A percentile compares a stretch with the other conserved stretches of the same genome.
phyloP scores from a whole-genome alignment of 495 filamentous ascomycete genomes.

The Aspergillus nidulans region DNA sequence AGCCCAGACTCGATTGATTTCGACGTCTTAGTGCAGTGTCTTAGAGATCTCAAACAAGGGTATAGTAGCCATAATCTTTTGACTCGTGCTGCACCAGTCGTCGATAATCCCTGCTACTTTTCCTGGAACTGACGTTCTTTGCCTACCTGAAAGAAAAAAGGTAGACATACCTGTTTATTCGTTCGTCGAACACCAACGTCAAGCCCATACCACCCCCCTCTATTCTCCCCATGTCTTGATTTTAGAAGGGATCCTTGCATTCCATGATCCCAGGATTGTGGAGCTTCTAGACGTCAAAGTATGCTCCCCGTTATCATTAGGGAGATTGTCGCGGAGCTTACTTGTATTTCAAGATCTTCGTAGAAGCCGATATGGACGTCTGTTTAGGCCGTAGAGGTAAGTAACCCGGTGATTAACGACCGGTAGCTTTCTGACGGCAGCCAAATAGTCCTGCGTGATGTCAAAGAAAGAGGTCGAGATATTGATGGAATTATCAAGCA shows the following conservation, averaged over 20 bases:
- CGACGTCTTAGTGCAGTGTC: constrained; percentile 74
- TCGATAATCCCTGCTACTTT: neutral
- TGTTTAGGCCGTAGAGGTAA: constrained; percentile 88
- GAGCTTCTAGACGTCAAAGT: constrained; percentile 90
- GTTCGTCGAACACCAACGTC: constrained; percentile 83
- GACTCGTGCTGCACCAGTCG: neutral
- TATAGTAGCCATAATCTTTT: constrained; percentile 36
- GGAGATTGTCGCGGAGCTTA: neutral
- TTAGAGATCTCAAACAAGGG: constrained; percentile 87
- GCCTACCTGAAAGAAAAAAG: constrained; percentile 62
- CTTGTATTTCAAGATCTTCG: constrained; percentile 62
- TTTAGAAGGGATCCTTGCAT: constrained; percentile 90
- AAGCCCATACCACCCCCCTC: constrained; percentile 73
- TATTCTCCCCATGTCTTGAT: constrained; percentile 97
- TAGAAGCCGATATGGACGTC: constrained; percentile 91
- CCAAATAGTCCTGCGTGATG: constrained; percentile 73
- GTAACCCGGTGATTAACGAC: constrained; percentile 19
- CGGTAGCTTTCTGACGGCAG: constrained; percentile 5
- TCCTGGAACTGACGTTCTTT: constrained; percentile 1
- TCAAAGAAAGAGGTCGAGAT: constrained; percentile 76
- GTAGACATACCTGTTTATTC: constrained; percentile 93
- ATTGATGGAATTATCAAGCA: constrained; percentile 96
- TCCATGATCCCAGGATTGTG: constrained; percentile 82
- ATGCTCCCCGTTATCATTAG: constrained; percentile 11
- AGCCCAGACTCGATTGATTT: constrained; percentile 94